These are phyloP conservation scores for Paxillus involutus DNA, from an alignment of 768 basidiomycete species.

Conservation along the genomic window DNA sequence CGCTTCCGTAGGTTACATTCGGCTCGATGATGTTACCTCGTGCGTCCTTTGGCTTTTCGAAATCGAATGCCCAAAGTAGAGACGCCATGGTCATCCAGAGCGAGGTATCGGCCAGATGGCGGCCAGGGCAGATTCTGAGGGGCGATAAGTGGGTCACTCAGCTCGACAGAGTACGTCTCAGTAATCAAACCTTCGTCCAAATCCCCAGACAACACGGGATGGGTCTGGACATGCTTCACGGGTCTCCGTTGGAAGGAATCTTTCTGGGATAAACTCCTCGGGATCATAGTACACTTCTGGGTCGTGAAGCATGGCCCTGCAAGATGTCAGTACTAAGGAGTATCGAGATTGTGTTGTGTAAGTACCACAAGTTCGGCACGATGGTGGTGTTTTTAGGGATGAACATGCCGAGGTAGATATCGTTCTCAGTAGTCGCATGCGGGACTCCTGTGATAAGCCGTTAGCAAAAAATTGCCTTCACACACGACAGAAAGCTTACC, in stretches of 20 bases:
- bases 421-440: background rate
- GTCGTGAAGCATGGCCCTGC: no score
- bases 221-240: background rate
- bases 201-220: background rate
- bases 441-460: background rate
- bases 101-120: background rate
- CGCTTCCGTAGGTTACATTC: background rate
- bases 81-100: constrained; percentile 1
- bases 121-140: constrained; percentile 4
- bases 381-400: background rate
- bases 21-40: background rate
- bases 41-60: background rate
- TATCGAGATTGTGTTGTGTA: no score
- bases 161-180: background rate
- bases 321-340: no score
- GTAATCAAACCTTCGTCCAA: background rate
- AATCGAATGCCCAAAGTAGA: background rate
- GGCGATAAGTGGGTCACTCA: background rate
- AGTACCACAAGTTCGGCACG: background rate
- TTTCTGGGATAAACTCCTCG: background rate
- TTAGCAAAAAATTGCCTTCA: background rate
- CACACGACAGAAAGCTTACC: background rate
- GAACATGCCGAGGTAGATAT: background rate
- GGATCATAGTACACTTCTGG: background rate
- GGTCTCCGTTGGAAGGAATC: background rate